phyloP scores from a whole-genome alignment of 2,329 filamentous ascomycete species.

The Fusarium irregulare region DNA sequence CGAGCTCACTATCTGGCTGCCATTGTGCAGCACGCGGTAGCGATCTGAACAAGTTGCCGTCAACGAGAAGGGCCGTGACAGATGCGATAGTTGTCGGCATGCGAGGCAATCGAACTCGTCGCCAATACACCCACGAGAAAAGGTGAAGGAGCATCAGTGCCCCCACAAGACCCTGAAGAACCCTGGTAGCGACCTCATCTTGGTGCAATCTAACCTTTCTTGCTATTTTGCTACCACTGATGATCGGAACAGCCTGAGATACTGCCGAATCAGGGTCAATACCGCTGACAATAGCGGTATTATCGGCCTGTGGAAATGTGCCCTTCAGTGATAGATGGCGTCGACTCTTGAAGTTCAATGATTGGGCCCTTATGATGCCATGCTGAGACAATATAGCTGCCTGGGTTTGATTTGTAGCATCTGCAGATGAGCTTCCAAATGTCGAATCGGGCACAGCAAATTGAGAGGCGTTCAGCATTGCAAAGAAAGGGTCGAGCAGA shows the following conservation, averaged over 20 bases:
- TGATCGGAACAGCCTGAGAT: constrained; percentile 42
- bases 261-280: constrained; percentile 38
- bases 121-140: constrained; percentile 46
- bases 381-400: constrained; percentile 53
- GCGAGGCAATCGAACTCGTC: constrained; percentile 46
- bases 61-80: constrained; percentile 51
- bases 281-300: constrained; percentile 39
- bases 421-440: constrained; percentile 38
- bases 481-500: constrained; percentile 53
- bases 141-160: constrained; percentile 45
- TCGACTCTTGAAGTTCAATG: constrained; percentile 47
- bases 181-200: constrained; percentile 49
- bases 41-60: constrained; percentile 51
- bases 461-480: constrained; percentile 49
- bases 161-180: constrained; percentile 50
- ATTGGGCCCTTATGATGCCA: constrained; percentile 52
- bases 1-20: constrained; percentile 38
- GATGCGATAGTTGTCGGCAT: constrained; percentile 52
- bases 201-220: constrained; percentile 43
- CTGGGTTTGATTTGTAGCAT: constrained; percentile 37
- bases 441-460: constrained; percentile 46
- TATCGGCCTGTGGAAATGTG: constrained; percentile 35
- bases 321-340: constrained; percentile 35
- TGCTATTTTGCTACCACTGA: constrained; percentile 30
- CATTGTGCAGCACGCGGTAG: constrained; percentile 43